Percentiles rank a stretch among this genome's conserved stretches.
Evolutionary conservation across 73 alveolate genomes (phyloP).

Genomic region (Durusdinium trenchii): DNA sequence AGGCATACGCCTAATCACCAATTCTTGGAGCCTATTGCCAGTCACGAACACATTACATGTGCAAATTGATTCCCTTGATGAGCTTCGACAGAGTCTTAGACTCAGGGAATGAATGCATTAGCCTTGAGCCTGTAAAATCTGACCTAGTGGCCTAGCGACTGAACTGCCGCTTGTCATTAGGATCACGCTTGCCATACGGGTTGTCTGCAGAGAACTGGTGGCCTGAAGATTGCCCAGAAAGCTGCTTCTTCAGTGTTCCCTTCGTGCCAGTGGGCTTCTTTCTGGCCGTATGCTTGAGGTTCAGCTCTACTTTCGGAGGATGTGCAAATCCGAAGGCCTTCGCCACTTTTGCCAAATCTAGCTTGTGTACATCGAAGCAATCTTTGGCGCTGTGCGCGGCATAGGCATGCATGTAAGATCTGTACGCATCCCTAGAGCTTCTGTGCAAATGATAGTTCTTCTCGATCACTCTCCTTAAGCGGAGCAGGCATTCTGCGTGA

Average conservation of each 20-base stretch:
- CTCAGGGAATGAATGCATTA: too few species aligned
- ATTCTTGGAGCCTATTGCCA: too few species aligned
- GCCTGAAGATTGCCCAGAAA: slow-evolving; percentile 66
- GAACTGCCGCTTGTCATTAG: slow-evolving; percentile 92
- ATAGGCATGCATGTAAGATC: slow-evolving; percentile 93
- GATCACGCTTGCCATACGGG: slow-evolving; percentile 88
- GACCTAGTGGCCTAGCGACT: slow-evolving; percentile 21
- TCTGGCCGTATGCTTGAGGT: slow-evolving; percentile 74
- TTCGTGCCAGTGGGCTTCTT: slow-evolving; percentile 69
- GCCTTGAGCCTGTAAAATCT: not conserved
- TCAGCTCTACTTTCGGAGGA: slow-evolving; percentile 96
- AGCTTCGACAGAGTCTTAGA: too few species aligned
- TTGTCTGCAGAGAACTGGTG: slow-evolving; percentile 92
- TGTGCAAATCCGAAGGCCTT: slow-evolving; percentile 92
- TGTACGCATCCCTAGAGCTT: slow-evolving; percentile 99
- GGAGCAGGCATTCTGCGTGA: slow-evolving; percentile 75
- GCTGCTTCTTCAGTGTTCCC: slow-evolving; percentile 63
- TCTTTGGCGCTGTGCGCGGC: slow-evolving; percentile 96
- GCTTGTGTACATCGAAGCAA: slow-evolving; percentile 98
- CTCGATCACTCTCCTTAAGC: slow-evolving; percentile 99
- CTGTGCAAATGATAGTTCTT: slow-evolving; percentile 99
- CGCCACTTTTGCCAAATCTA: slow-evolving; percentile 97
- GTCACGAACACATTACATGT: too few species aligned
- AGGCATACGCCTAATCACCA: too few species aligned
- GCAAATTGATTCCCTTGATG: too few species aligned